A percentile compares a stretch with the other conserved stretches of the same genome.
These are phyloP conservation scores for Penicillium dipodomyicola DNA, from an alignment of 495 filamentous ascomycete species.

Conservation along the genomic window DNA sequence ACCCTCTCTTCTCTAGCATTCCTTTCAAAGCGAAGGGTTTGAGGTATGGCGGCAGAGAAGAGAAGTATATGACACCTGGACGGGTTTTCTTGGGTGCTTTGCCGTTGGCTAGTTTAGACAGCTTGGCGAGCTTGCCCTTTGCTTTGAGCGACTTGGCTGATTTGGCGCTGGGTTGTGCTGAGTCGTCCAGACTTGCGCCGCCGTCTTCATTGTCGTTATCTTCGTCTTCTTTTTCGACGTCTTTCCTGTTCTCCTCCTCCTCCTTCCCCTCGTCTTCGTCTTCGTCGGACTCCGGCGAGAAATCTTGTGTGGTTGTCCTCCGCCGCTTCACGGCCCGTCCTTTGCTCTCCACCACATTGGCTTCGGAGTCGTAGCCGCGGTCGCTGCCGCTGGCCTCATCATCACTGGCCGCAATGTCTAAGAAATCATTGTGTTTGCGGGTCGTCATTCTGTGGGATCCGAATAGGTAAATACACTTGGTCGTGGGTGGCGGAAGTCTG, in stretches of 20 bases:
- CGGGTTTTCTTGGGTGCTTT: conserved; percentile 35
- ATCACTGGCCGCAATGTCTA: conserved; percentile 67
- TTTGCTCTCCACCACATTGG: conserved; percentile 59
- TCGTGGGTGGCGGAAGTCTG: conserved; percentile 9
- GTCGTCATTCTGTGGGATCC: conserved; percentile 51
- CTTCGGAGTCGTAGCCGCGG: conserved; percentile 68
- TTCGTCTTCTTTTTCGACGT: conserved; percentile 16
- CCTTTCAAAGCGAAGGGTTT: conserved; percentile 78
- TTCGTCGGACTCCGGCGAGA: conserved; percentile 43
- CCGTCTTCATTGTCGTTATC: conserved; percentile 8
- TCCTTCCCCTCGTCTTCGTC: conserved; percentile 32
- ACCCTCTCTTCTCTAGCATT: conserved; percentile 72
- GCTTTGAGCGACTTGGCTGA: conserved; percentile 24
- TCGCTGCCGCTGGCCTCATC: conserved; percentile 51
- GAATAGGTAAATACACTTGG: neutral
- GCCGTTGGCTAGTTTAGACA: conserved; percentile 18
- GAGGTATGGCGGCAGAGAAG: conserved; percentile 90
- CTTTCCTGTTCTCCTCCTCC: conserved; percentile 29
- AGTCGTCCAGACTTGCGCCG: conserved; percentile 23
- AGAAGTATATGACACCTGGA: conserved; percentile 84
- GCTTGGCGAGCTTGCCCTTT: conserved; percentile 18
- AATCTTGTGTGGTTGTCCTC: conserved; percentile 44
- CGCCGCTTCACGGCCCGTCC: conserved; percentile 67
- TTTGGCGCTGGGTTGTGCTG: conserved; percentile 20
- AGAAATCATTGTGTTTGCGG: conserved; percentile 72